Evolutionary conservation across 495 filamentous ascomycete genomes (phyloP).

Genomic region (Cetradonia linearis): DNA sequence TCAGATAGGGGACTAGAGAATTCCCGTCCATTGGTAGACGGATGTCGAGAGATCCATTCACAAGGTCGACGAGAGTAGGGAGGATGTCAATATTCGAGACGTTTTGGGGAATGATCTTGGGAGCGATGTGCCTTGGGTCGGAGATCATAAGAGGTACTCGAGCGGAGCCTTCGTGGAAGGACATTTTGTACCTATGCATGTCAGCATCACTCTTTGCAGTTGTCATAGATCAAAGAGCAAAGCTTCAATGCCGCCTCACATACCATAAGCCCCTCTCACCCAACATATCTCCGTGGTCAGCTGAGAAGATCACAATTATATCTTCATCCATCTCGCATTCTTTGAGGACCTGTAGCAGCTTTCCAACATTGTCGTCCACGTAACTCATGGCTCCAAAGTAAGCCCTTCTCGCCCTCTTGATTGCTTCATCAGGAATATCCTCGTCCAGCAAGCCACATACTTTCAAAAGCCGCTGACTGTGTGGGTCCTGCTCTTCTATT

Average conservation of each 20-base stretch:
- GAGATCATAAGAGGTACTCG: slow-evolving; percentile 74
- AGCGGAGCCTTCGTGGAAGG: slow-evolving; percentile 73
- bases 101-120: slow-evolving; percentile 61
- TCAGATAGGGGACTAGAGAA: slow-evolving; percentile 60
- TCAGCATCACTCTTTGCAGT: neutral
- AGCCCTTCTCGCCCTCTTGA: slow-evolving; percentile 66
- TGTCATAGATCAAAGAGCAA: too few species aligned
- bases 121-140: slow-evolving; percentile 53
- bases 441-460: slow-evolving; percentile 72
- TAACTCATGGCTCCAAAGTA: slow-evolving; percentile 87
- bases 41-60: slow-evolving; percentile 49
- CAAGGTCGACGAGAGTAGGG: slow-evolving; percentile 74
- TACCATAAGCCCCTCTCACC: slow-evolving; percentile 76
- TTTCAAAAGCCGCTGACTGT: slow-evolving; percentile 69
- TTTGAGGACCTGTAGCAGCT: slow-evolving; percentile 61
- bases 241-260: slow-evolving; percentile 4
- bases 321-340: slow-evolving; percentile 65
- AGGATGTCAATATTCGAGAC: slow-evolving; percentile 81
- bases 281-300: slow-evolving; percentile 89
- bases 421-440: slow-evolving; percentile 66
- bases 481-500: slow-evolving; percentile 67
- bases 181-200: slow-evolving; percentile 68
- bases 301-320: slow-evolving; percentile 78
- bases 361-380: slow-evolving; percentile 78
- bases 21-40: slow-evolving; percentile 67